Conservation (phyloP, 1,139 yeast species). For the Nakaseomyces uthaithaninus region DNA sequence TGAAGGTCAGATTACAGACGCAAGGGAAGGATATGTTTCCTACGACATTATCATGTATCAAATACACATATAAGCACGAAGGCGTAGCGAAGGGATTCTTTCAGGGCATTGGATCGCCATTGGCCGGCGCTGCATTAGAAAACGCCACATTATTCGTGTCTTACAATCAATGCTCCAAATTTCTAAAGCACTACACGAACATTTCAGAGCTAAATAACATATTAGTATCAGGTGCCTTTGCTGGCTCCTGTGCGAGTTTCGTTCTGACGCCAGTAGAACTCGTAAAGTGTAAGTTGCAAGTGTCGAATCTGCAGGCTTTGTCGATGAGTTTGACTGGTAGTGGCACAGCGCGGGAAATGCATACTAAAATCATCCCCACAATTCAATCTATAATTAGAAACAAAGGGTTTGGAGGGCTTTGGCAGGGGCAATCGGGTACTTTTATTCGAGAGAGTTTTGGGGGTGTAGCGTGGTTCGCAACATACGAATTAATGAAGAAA, state of each 20-base stretch:
- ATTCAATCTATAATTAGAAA: conserved; percentile 38
- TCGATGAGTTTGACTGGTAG: not conserved
- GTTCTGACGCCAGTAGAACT: conserved; percentile 85
- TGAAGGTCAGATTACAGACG: conserved; percentile 82
- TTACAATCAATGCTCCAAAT: conserved; percentile 43
- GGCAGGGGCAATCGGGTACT: conserved; percentile 88
- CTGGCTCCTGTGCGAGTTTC: conserved; percentile 79
- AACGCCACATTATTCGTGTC: conserved; percentile 65
- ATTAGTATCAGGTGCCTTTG: conserved; percentile 62
- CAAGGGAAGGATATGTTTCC: conserved; percentile 40
- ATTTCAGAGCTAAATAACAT: conserved; percentile 37
- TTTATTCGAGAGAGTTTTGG: conserved; percentile 79
- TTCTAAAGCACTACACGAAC: conserved; percentile 23
- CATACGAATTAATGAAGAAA: conserved; percentile 55
- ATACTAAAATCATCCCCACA: conserved; percentile 33
- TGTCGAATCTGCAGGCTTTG: conserved; percentile 38
- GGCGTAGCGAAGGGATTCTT: conserved; percentile 56
- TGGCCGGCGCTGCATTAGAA: conserved; percentile 82
- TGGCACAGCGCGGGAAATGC: conserved; percentile 11
- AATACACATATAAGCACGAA: conserved; percentile 51
- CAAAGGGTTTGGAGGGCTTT: conserved; percentile 57
- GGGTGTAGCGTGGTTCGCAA: conserved; percentile 90
- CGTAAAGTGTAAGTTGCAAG: conserved; percentile 82
- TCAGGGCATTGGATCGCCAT: conserved; percentile 70
- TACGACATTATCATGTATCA: conserved; percentile 42